Base-by-base conservation (phyloP, 169 alveolate genomes). In the Eimeria sp. region DNA sequence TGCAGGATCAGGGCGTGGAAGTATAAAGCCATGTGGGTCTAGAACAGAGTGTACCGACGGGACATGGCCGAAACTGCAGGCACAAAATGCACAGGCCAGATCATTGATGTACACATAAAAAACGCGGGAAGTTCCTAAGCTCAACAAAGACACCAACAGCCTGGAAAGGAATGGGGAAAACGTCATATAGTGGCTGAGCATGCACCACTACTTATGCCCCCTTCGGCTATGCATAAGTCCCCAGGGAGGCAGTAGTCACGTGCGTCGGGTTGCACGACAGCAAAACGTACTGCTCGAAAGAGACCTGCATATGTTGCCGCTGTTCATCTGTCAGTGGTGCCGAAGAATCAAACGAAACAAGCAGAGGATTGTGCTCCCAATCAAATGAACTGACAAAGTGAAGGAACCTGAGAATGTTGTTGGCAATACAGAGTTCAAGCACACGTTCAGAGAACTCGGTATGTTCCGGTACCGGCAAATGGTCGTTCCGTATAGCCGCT, bases 1-100 rank as follows among this genome's bases (percentile, higher is more conserved):
- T 20, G 94, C 73, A 51, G 96, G 76, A 49, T 94, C 94, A 22
- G 96, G 94, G 7, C 80, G 73, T 40, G 96, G 96, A 7, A 94
- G 58, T 70, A 94, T 82, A 82, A 94, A 82, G 76, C 96, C 96
- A 76, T 94, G 96, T 14, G 96, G 96, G 67, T 94, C 96, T 72
- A 94, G 58, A 40, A 84, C 72, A 76, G 89, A 82, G 76, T 84
- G 96, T 27, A 94, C 86, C 5, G 96, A 54, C 49, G 96, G 96
- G 54, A 65, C 47, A 30, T 63, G 94, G 3, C 82, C 88, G 70
- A 94, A 94, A 27, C 96, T 94, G 96, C 54, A 30, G 6, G 94
- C 67, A 13, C 13, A 67, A 47, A n/a, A 5, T 14, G 61, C 54
- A 58, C 30, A n/a, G 30, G 25, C 75, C 90, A 82, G 51, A 70